Conservation (phyloP, 78 protist genomes). For the Neovahlkampfia damariscottae region DNA sequence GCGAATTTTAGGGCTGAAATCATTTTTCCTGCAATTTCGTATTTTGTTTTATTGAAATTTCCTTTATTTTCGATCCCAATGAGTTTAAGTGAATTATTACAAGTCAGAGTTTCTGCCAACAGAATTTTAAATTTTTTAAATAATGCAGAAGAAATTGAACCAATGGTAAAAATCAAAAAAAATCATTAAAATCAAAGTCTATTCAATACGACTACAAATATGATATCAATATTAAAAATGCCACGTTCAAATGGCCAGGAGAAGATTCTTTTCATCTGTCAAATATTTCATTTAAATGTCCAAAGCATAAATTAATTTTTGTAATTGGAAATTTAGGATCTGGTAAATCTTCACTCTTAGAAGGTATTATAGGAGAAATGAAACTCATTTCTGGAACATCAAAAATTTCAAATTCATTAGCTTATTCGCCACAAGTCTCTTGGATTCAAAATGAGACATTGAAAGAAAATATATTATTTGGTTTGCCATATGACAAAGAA, state of each 20-base stretch:
- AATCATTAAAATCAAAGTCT: no score
- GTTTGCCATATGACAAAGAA: constrained; percentile 10
- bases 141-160: no score
- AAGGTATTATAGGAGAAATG: constrained; percentile 53
- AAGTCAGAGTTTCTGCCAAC: constrained; percentile 48
- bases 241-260: no score
- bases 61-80: constrained; percentile 53
- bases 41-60: constrained; percentile 66
- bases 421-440: constrained; percentile 36
- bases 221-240: no score
- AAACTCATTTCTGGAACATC: background rate
- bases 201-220: no score
- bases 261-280: no score
- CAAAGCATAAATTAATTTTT: background rate
- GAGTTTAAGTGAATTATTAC: constrained; percentile 35
- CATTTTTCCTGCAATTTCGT: constrained; percentile 68
- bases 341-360: constrained; percentile 58
- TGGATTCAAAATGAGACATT: constrained; percentile 41
- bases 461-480: constrained; percentile 39
- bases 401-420: background rate
- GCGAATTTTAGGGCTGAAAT: constrained; percentile 6
- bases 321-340: constrained; percentile 43
- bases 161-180: no score
- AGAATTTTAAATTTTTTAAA: constrained; percentile 52
- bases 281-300: background rate